Evolutionary conservation across 495 filamentous ascomycete species (phyloP), one percentile per base, ranked within the genome.

Genomic region (Hypoxylon fragiforme): DNA sequence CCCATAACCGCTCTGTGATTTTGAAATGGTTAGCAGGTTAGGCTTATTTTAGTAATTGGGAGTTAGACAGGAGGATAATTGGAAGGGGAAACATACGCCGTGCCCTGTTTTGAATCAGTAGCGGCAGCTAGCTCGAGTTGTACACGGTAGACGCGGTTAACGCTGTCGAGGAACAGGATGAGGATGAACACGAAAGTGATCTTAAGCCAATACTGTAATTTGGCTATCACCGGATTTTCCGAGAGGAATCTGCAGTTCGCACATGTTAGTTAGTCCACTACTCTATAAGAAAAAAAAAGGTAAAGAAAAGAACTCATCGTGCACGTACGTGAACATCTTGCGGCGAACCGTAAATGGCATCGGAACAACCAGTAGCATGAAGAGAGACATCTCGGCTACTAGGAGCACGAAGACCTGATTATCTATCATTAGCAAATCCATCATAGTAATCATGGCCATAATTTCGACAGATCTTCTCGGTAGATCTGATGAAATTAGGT

Each of bases 101-200:
- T 12, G 32, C 50, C 48, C 50, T 65, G 54, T 16, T 45, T 65
- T n/a, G 63, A 59, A 37, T 85, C 77, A 20, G 81, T 73, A 59
- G 79, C 76, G 7, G 77, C 70, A 8, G 78, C 73, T n/a, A 96
- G 76, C 72, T 98, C 94, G 52, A 89, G 75, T 73, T 97, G 92
- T 40, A 98, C 94, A 16, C 92, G 89, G 70, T 96, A 97, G 62
- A 98, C 94, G 39, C 94, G 91, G 74, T 98, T 98, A 69, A 98
- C 91, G 70, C 91, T 96, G 76, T 98, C 94, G 69, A 98, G 82
- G 79, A 97, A 98, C 41, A 98, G 85, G 50, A 98, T 96, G 36
- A 97, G 74, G 64, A 98, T 97, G 75, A 97, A 97, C 63, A 97
- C 91, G 66, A 97, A 98, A 2, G 91, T 95, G 37, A 98, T 98